Evolutionary conservation across 2,329 filamentous ascomycete species (phyloP).

Genomic region (Penicillium hordei): DNA sequence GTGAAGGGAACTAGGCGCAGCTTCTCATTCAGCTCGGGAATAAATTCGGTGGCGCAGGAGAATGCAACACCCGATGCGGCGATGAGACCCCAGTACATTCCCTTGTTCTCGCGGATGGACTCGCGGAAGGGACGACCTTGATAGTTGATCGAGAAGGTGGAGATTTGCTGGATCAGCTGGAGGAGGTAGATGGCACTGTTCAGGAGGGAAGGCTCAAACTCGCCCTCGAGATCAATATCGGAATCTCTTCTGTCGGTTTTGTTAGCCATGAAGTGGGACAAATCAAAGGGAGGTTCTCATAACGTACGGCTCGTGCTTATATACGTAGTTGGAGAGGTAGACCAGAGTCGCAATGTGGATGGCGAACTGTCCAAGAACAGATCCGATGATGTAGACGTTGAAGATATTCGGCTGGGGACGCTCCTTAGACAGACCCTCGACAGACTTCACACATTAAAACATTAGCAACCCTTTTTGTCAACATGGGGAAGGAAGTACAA

Average conservation of each 20-base stretch:
- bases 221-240: slow-evolving; percentile 85
- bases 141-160: slow-evolving; percentile 99
- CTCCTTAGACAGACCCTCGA: slow-evolving; percentile 94
- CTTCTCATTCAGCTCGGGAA: slow-evolving; percentile 91
- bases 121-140: slow-evolving; percentile 97
- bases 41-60: slow-evolving; percentile 88
- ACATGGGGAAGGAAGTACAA: background rate
- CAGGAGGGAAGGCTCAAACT: slow-evolving; percentile 88
- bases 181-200: slow-evolving; percentile 97
- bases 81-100: slow-evolving; percentile 97
- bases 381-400: slow-evolving; percentile 98
- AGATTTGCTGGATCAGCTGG: slow-evolving; percentile 97
- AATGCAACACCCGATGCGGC: slow-evolving; percentile 89
- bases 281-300: background rate
- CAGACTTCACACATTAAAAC: slow-evolving; percentile 55
- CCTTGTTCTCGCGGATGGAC: slow-evolving; percentile 89
- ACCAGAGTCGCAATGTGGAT: slow-evolving; percentile 92
- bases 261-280: slow-evolving; percentile 34
- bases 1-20: slow-evolving; percentile 90
- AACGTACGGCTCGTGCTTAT: slow-evolving; percentile 78
- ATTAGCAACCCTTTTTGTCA: slow-evolving; percentile 11
- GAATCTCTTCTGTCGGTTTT: slow-evolving; percentile 48
- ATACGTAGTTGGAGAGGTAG: slow-evolving; percentile 88
- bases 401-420: slow-evolving; percentile 98
- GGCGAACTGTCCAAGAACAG: slow-evolving; percentile 94